phyloP scores from a whole-genome alignment of 768 basidiomycete species.

The Mycena vitilis region DNA sequence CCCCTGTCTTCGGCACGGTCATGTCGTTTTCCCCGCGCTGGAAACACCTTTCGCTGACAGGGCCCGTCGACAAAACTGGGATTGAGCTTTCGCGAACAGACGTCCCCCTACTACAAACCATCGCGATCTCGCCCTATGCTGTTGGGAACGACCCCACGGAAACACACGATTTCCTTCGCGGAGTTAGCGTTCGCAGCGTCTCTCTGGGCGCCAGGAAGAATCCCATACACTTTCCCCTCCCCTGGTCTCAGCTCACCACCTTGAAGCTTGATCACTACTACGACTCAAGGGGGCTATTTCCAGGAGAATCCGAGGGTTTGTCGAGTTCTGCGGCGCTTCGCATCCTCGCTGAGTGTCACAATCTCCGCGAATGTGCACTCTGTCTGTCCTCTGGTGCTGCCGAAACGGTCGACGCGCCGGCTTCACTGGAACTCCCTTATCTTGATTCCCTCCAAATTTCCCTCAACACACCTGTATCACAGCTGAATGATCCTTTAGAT shows the following conservation, averaged over 20 bases:
- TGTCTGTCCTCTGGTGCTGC: background rate
- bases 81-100: background rate
- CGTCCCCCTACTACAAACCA: background rate
- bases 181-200: background rate
- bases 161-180: background rate
- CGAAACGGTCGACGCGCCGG: background rate
- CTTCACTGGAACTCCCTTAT: conserved; percentile 10
- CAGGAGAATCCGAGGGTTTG: background rate
- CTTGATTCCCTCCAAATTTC: background rate
- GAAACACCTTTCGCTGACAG: conserved; percentile 9
- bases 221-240: conserved; percentile 2
- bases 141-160: background rate
- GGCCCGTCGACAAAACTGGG: background rate
- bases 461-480: background rate
- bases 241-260: conserved; percentile 4
- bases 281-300: too few relatives aligned
- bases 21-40: conserved; percentile 4
- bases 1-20: background rate
- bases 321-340: conserved; percentile 3
- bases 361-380: conserved; percentile 1
- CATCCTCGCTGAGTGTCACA: conserved; percentile 4
- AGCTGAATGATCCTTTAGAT: background rate
- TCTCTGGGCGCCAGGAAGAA: background rate
- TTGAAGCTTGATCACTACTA: background rate
- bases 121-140: conserved; percentile 1